Percentiles rank a stretch among this genome's conserved stretches.
Conservation (phyloP, 148 eudicot species). For the Hydrangea macrophylla region DNA sequence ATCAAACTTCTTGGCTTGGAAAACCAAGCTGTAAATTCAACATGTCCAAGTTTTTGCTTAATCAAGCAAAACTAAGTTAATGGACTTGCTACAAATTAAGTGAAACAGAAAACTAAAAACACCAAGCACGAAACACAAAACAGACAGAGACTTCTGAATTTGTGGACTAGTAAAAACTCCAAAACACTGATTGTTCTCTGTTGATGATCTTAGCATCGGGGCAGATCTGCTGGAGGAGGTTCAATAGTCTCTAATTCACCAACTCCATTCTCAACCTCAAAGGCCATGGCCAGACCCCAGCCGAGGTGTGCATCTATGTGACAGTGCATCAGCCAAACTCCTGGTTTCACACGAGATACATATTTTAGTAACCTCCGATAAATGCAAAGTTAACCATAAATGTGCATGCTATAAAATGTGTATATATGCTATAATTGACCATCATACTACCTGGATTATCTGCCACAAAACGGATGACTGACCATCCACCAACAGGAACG, state of each 20-base stretch:
- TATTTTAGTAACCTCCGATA: too few species aligned
- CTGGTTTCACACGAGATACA: constrained; percentile 32
- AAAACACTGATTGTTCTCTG: background rate
- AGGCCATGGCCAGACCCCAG: constrained; percentile 81
- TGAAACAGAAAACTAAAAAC: too few species aligned
- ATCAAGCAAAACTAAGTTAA: too few species aligned
- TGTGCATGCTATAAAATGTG: too few species aligned
- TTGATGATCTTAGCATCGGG: constrained; percentile 51
- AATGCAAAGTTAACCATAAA: too few species aligned
- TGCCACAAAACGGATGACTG: constrained; percentile 81
- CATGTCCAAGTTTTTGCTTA: too few species aligned
- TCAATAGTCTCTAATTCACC: constrained; percentile 50
- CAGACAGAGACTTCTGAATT: too few species aligned
- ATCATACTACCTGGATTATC: constrained; percentile 81
- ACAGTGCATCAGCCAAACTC: constrained; percentile 91
- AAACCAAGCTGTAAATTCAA: too few species aligned
- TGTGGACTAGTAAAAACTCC: too few species aligned
- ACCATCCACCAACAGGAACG: constrained; percentile 92
- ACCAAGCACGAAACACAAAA: too few species aligned
- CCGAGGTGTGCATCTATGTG: constrained; percentile 78
- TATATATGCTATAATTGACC: background rate
- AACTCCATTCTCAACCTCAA: constrained; percentile 70
- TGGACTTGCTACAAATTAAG: too few species aligned
- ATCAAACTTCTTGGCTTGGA: too few species aligned
- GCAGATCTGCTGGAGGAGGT: constrained; percentile 85